These are phyloP conservation scores for Themeda triandra DNA, from an alignment of 176 grass and related monocot genomes.

Conservation along the genomic window DNA sequence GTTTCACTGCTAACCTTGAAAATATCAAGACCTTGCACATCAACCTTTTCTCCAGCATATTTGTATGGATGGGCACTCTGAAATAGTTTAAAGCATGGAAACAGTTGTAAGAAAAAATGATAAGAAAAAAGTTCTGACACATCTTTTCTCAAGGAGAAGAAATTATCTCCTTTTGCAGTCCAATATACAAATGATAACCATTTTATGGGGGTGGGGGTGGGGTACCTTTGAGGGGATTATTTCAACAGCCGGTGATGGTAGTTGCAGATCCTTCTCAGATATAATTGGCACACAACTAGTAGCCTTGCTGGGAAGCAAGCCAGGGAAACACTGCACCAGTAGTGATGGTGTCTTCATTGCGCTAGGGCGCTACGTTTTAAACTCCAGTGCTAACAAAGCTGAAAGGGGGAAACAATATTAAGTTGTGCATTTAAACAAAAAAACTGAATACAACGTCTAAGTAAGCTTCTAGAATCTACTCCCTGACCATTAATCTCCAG, in stretches of 20 bases:
- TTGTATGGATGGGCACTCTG: conserved; percentile 93
- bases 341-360: conserved; percentile 71
- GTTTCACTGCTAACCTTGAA: conserved; percentile 59
- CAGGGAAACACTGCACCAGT: conserved; percentile 82
- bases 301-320: conserved; percentile 59
- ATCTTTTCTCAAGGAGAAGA: not conserved
- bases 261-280: conserved; percentile 71
- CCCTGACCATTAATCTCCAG: not conserved
- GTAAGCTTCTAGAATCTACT: not conserved
- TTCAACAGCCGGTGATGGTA: conserved; percentile 92
- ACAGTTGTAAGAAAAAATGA: not conserved
- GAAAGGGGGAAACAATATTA: not conserved
- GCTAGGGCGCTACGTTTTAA: conserved; percentile 1
- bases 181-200: conserved; percentile 6
- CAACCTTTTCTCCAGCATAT: conserved; percentile 94
- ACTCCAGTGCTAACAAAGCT: conserved; percentile 14
- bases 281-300: conserved; percentile 63
- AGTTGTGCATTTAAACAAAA: not conserved
- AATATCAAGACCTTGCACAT: conserved; percentile 83
- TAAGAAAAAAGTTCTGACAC: not conserved
- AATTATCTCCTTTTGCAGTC: not conserved
- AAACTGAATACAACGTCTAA: not conserved
- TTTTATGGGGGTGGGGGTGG: not conserved
- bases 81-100: conserved; percentile 17
- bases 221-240: conserved; percentile 84